Percentiles rank a stretch among this genome's conserved stretches.
Evolutionary conservation across 2,329 filamentous ascomycete genomes (phyloP).

Genomic region (Cladobotryum mycophilum): DNA sequence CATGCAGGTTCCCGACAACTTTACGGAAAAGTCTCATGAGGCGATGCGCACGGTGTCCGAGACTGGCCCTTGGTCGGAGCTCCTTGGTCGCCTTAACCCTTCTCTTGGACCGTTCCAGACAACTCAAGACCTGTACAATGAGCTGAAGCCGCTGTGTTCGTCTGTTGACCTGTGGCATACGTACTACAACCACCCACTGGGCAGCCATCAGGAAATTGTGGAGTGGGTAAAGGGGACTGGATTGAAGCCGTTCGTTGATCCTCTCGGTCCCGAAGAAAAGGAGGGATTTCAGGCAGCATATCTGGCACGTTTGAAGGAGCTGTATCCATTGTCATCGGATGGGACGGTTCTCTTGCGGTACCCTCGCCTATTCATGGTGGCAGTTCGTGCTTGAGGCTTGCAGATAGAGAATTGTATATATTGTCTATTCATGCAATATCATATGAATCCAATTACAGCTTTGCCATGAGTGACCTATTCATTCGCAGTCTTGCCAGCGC

Average conservation of each 20-base stretch:
- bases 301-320: slow-evolving; percentile 32
- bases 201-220: slow-evolving; percentile 43
- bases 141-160: slow-evolving; percentile 35
- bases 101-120: slow-evolving; percentile 44
- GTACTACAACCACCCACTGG: slow-evolving; percentile 45
- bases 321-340: slow-evolving; percentile 40
- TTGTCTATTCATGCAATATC: background rate
- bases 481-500: slow-evolving; percentile 36
- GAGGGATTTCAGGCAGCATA: slow-evolving; percentile 42
- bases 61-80: slow-evolving; percentile 31
- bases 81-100: slow-evolving; percentile 23
- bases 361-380: slow-evolving; percentile 51
- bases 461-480: slow-evolving; percentile 28
- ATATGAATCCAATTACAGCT: slow-evolving; percentile 7
- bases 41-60: slow-evolving; percentile 41
- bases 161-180: slow-evolving; percentile 49
- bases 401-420: background rate
- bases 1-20: slow-evolving; percentile 46
- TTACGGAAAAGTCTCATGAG: slow-evolving; percentile 40
- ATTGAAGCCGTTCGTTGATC: slow-evolving; percentile 47
- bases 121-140: slow-evolving; percentile 41
- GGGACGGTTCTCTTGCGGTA: slow-evolving; percentile 50
- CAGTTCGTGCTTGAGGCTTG: slow-evolving; percentile 16
- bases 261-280: slow-evolving; percentile 34
- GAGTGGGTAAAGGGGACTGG: slow-evolving; percentile 56